Conservation (phyloP, 2,329 filamentous ascomycete genomes). For the Calonectria pauciramosa region DNA sequence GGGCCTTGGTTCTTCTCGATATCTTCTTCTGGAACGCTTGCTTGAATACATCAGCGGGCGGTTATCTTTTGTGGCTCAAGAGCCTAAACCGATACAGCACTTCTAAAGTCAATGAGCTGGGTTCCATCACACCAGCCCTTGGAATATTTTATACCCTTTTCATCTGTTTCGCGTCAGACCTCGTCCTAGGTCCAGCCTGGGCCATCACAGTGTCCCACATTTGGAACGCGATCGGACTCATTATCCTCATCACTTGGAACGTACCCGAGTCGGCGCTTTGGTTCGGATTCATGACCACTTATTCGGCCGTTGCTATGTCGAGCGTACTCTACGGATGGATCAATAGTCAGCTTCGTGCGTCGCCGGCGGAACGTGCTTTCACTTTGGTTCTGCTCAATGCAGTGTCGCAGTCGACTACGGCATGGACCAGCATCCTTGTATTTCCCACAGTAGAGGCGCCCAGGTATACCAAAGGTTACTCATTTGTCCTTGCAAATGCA, state of each 20-base stretch:
- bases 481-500: neutral
- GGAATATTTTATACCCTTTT: slow-evolving; percentile 70
- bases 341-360: slow-evolving; percentile 62
- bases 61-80: slow-evolving; percentile 71
- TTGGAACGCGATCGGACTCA: slow-evolving; percentile 66
- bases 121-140: slow-evolving; percentile 65
- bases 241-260: slow-evolving; percentile 69
- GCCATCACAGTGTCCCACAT: slow-evolving; percentile 66
- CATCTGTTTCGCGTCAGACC: slow-evolving; percentile 68
- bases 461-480: slow-evolving; percentile 57
- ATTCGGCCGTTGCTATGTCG: slow-evolving; percentile 64
- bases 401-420: slow-evolving; percentile 66
- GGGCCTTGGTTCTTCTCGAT: slow-evolving; percentile 63
- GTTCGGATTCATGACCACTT: slow-evolving; percentile 58
- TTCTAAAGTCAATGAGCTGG: slow-evolving; percentile 65
- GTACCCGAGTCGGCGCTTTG: slow-evolving; percentile 60
- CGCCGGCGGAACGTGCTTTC: slow-evolving; percentile 61
- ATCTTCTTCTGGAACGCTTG: slow-evolving; percentile 70
- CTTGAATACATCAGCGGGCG: slow-evolving; percentile 60
- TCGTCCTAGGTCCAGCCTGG: slow-evolving; percentile 65
- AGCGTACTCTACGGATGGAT: slow-evolving; percentile 70
- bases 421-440: slow-evolving; percentile 67
- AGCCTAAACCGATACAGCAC: slow-evolving; percentile 63
- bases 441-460: slow-evolving; percentile 63
- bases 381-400: slow-evolving; percentile 65